phyloP scores from a whole-genome alignment of 495 filamentous ascomycete genomes.

The Aspergillus sclerotioniger region DNA sequence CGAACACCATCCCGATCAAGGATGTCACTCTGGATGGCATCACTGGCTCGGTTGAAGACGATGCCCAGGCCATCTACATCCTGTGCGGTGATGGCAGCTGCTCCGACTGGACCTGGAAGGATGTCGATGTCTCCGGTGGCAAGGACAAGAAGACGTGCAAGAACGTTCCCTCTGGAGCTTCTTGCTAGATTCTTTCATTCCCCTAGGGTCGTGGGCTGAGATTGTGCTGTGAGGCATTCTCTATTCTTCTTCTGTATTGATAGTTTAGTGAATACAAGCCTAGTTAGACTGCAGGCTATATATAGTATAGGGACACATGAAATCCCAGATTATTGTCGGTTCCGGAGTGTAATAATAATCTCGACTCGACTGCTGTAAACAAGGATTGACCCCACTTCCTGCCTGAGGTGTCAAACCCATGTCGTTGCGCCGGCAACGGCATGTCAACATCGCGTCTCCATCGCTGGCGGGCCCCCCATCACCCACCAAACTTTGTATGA shows the following conservation, averaged over 20 bases:
- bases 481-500: slow-evolving; percentile 2
- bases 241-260: no score
- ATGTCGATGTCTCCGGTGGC: slow-evolving; percentile 46
- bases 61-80: slow-evolving; percentile 48
- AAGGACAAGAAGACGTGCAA: slow-evolving; percentile 37
- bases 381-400: background rate
- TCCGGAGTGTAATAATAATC: no score
- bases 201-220: background rate
- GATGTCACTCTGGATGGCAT: slow-evolving; percentile 51
- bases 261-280: no score
- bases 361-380: no score
- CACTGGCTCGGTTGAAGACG: slow-evolving; percentile 42
- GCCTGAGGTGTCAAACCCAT: slow-evolving; percentile 8
- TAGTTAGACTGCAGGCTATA: no score
- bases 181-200: slow-evolving; percentile 26
- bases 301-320: no score
- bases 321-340: no score
- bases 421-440: slow-evolving; percentile 24
- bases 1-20: slow-evolving; percentile 59
- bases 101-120: slow-evolving; percentile 46
- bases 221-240: no score
- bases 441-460: slow-evolving; percentile 26
- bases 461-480: slow-evolving; percentile 7
- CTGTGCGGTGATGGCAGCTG: slow-evolving; percentile 45
- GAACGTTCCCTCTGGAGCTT: slow-evolving; percentile 38